Base-by-base conservation (phyloP, 2,329 filamentous ascomycete species). In the Xylogone sp. region DNA sequence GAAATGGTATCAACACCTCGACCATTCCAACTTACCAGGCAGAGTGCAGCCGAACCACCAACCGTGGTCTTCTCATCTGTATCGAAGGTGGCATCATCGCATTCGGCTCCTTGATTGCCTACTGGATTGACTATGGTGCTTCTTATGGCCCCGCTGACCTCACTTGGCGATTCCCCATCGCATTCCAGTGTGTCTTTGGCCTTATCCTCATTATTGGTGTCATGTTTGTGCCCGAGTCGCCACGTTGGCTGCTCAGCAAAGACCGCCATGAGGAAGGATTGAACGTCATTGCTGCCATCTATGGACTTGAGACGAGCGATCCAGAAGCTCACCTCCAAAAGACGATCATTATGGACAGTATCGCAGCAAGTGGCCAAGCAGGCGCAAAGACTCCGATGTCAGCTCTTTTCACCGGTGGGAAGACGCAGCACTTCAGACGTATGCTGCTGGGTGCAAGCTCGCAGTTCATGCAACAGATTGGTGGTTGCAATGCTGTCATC, bases 121-220 rank as follows among this genome's bases (percentile, higher is more conserved):
- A 97, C 31, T 99, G 94, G 94, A 92, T 97, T 39, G 94, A 97
- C 69, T 97, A 97, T 71, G 92, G 94, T 63, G 96, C 91, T 70
- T 92, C 88, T 48, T 97, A 81, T 67, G 96, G 97, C 64, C 72
- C 89, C 54, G 88, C 78, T 62, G 76, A 97, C 68, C 78, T 87
- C 71, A 90, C 93, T 2, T 99, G 94, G 94, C 86, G 94, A 44
- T 66, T 97, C 47, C 94, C 94, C 1, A 76, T 99, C 48, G 73
- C 90, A 45, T 89, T 96, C 84, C 94, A 97, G 71, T 94, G 92
- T 63, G 68, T 95, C 49, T 97, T 97, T 89, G 94, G 93, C 42
- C 78, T 83, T 34, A 76, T 97, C 47, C 80, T 99, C 24, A 90
- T 85, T 8, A 55, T 90, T 45, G 93, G 93, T 47, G 96, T 90